phyloP scores from a whole-genome alignment of 768 basidiomycete genomes.

The Steccherinum ochraceum region DNA sequence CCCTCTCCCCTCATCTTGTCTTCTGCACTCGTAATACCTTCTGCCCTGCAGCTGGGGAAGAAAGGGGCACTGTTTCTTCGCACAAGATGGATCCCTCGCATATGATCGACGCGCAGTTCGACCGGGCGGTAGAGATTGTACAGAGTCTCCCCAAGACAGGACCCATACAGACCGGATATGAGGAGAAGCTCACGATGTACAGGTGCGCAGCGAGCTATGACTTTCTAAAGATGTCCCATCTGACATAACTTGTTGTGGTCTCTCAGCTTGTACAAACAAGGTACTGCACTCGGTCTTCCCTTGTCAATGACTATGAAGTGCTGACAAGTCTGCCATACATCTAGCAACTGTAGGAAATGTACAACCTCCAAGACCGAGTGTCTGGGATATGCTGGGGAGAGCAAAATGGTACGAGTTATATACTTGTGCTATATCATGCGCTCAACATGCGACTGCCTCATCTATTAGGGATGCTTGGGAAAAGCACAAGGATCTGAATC shows the following conservation, averaged over 20 bases:
- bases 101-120: slow-evolving; percentile 80
- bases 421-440: slow-evolving; percentile 10
- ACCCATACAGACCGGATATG: slow-evolving; percentile 92
- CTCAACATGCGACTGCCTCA: background rate
- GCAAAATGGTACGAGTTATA: slow-evolving; percentile 76
- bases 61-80: too few species aligned
- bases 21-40: too few species aligned
- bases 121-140: slow-evolving; percentile 91
- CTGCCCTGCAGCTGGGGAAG: too few species aligned
- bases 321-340: background rate
- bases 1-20: too few species aligned
- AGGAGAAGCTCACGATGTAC: slow-evolving; percentile 92
- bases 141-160: slow-evolving; percentile 90
- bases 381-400: slow-evolving; percentile 87
- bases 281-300: slow-evolving; percentile 29
- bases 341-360: slow-evolving; percentile 90
- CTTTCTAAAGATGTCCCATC: background rate
- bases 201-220: slow-evolving; percentile 48
- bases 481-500: slow-evolving; percentile 78
- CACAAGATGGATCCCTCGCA: slow-evolving; percentile 65
- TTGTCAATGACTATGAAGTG: too few species aligned
- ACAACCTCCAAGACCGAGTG: slow-evolving; percentile 66
- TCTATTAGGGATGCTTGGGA: slow-evolving; percentile 85
- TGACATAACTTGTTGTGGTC: too few species aligned
- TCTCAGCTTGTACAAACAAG: slow-evolving; percentile 88